Conservation (phyloP, 176 grass and related monocot species). For the Urochloa ruziziensis region DNA sequence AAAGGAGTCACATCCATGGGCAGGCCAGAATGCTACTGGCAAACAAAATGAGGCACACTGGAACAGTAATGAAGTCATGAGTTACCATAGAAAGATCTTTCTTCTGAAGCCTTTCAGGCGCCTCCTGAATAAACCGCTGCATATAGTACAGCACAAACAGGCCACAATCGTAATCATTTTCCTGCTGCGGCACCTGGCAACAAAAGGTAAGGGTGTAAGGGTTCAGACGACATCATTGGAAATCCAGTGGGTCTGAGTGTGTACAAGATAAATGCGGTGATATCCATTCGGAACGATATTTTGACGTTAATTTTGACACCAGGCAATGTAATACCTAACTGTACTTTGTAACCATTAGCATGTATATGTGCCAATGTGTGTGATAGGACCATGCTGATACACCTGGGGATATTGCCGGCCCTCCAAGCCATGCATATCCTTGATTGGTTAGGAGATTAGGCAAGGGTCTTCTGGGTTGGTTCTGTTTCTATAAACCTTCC, state of each 20-base stretch:
- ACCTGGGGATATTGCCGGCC: too few species aligned
- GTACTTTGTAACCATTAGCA: background rate
- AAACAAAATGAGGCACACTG: conserved; percentile 14
- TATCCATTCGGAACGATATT: background rate
- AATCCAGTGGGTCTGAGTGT: background rate
- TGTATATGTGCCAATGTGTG: too few species aligned
- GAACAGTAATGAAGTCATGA: conserved; percentile 10
- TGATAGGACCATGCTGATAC: too few species aligned
- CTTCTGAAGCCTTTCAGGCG: conserved; percentile 79
- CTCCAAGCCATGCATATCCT: too few species aligned
- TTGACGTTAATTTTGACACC: conserved; percentile 6
- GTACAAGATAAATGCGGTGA: background rate
- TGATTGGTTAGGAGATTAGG: too few species aligned
- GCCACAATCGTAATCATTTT: conserved; percentile 91
- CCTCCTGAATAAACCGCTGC: conserved; percentile 66
- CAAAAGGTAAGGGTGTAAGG: conserved; percentile 15
- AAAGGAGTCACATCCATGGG: background rate
- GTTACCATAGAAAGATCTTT: conserved; percentile 58
- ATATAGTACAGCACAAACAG: conserved; percentile 95
- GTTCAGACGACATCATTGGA: background rate
- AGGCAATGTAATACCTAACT: background rate
- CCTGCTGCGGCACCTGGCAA: conserved; percentile 88
- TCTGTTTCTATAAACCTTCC: too few species aligned
- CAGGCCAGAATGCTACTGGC: background rate
- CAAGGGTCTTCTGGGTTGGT: too few species aligned